Evolutionary conservation across 768 basidiomycete species (phyloP).

Genomic region (Amanita jacksonii): DNA sequence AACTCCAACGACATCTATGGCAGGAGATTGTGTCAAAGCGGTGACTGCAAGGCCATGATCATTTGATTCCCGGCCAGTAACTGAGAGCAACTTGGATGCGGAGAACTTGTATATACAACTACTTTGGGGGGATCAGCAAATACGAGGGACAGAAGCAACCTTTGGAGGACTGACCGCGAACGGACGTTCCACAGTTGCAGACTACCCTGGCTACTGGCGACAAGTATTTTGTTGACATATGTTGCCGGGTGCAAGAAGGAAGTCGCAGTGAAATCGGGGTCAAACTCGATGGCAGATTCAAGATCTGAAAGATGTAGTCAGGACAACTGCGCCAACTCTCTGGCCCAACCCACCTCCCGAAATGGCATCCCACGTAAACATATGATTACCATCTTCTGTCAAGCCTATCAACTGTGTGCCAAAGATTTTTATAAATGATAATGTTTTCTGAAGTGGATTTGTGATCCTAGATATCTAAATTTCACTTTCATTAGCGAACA

Average conservation of each 20-base stretch:
- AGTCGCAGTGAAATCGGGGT: constrained; percentile 77
- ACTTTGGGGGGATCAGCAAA: constrained; percentile 29
- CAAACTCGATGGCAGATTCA: constrained; percentile 66
- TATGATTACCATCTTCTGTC: constrained; percentile 64
- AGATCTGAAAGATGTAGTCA: constrained; percentile 35
- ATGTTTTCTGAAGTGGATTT: constrained; percentile 51
- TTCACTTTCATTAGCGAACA: background rate
- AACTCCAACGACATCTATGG: constrained; percentile 92
- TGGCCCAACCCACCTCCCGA: constrained; percentile 37
- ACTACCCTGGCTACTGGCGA: constrained; percentile 71
- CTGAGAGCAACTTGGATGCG: constrained; percentile 37
- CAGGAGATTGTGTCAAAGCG: constrained; percentile 81
- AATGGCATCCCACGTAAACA: constrained; percentile 70
- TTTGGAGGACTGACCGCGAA: constrained; percentile 54
- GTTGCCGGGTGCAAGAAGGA: constrained; percentile 87
- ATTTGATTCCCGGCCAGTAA: constrained; percentile 17
- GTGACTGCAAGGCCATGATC: constrained; percentile 48
- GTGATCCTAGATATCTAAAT: constrained; percentile 44
- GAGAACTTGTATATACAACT: constrained; percentile 77
- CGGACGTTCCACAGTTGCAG: constrained; percentile 94
- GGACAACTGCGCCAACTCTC: background rate
- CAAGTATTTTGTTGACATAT: constrained; percentile 90
- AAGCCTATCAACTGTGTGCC: constrained; percentile 75
- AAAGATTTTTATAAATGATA: constrained; percentile 69
- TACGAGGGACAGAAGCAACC: background rate